A percentile compares a stretch with the other conserved stretches of the same genome.
Evolutionary conservation across 2,329 filamentous ascomycete species (phyloP).

Genomic region (Didymella pomorum): DNA sequence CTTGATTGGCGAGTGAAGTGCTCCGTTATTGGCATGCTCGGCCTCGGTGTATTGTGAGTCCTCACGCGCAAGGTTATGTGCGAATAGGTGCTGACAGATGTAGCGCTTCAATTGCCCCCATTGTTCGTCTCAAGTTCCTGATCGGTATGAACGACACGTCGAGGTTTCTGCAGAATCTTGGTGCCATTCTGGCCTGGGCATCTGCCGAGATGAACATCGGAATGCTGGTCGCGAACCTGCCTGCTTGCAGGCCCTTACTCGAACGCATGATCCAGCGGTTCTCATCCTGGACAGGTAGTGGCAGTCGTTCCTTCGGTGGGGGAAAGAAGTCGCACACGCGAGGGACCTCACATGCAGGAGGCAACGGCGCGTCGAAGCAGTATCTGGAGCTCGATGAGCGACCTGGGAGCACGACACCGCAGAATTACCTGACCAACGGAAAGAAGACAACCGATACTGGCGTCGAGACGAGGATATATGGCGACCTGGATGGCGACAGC

Average conservation of each 20-base stretch:
- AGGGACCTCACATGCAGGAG: slow-evolving; percentile 1
- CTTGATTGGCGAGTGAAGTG: slow-evolving; percentile 61
- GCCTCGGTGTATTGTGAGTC: slow-evolving; percentile 20
- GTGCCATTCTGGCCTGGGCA: slow-evolving; percentile 23
- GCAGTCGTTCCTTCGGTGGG: slow-evolving; percentile 5
- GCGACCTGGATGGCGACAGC: slow-evolving; percentile 17
- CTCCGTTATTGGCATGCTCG: slow-evolving; percentile 51
- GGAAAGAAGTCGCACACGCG: slow-evolving; percentile 13
- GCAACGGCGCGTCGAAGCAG: slow-evolving; percentile 11
- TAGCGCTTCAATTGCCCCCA: slow-evolving; percentile 25
- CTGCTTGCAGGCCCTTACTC: slow-evolving; percentile 22
- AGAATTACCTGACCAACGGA: slow-evolving; percentile 15
- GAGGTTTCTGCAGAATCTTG: slow-evolving; percentile 21
- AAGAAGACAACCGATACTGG: slow-evolving; percentile 8
- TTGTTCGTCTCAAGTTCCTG: slow-evolving; percentile 24
- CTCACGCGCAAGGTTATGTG: no score
- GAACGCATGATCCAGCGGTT: slow-evolving; percentile 18
- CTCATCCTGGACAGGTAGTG: slow-evolving; percentile 21
- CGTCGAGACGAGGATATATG: slow-evolving; percentile 25
- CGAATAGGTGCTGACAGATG: not conserved
- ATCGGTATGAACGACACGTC: slow-evolving; percentile 23
- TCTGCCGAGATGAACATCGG: slow-evolving; percentile 25
- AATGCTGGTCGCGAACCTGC: slow-evolving; percentile 25
- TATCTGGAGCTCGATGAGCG: slow-evolving; percentile 23
- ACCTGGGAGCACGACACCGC: slow-evolving; percentile 12